phyloP scores from a whole-genome alignment of 192 early-diverging fungal species.

The Gigaspora rosea region DNA sequence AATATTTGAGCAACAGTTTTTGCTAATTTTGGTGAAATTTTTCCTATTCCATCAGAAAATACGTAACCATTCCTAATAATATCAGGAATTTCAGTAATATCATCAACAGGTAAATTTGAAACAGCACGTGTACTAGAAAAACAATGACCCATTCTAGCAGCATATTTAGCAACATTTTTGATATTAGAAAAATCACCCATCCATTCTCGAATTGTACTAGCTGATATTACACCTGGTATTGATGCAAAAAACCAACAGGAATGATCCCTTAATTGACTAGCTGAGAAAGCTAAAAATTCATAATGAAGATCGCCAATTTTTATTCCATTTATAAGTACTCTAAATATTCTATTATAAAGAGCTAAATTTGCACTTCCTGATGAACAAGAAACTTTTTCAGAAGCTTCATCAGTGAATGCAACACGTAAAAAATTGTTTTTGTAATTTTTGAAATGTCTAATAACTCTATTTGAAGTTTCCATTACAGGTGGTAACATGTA shows the following conservation, averaged over 20 bases:
- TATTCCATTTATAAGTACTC: conserved; percentile 51
- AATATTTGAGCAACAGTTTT: conserved; percentile 41
- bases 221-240: conserved; percentile 39
- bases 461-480: conserved; percentile 72
- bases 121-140: conserved; percentile 68
- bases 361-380: conserved; percentile 38
- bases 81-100: conserved; percentile 56
- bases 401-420: conserved; percentile 66
- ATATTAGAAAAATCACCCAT: conserved; percentile 74
- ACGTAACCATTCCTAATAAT: conserved; percentile 56
- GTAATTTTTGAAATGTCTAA: conserved; percentile 56
- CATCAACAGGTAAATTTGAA: conserved; percentile 37
- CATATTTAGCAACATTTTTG: conserved; percentile 67
- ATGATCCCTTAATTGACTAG: conserved; percentile 64
- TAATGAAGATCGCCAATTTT: conserved; percentile 55
- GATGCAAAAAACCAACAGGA: conserved; percentile 76
- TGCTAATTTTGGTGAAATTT: conserved; percentile 55
- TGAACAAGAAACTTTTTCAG: conserved; percentile 34
- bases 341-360: conserved; percentile 57
- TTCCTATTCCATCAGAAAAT: conserved; percentile 80
- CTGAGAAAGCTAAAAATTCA: conserved; percentile 65
- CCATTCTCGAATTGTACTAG: conserved; percentile 56
- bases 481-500: conserved; percentile 64
- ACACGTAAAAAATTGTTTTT: conserved; percentile 69
- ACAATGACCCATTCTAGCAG: conserved; percentile 72